phyloP scores from a whole-genome alignment of 2,329 filamentous ascomycete species.

The Cladosporium sp. region DNA sequence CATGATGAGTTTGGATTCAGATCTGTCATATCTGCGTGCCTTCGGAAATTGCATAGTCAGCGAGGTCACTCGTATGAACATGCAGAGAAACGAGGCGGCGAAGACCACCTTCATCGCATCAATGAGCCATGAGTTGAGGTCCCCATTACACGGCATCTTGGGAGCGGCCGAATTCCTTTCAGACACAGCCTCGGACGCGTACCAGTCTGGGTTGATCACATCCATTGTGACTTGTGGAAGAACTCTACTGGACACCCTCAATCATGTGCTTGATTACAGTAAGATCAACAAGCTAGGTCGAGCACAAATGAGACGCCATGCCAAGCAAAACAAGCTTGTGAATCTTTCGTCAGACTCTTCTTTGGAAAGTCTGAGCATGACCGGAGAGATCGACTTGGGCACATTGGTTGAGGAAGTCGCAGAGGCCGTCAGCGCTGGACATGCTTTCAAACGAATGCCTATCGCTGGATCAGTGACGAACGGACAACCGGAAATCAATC shows the following conservation, averaged over 20 bases:
- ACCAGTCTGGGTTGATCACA: constrained; percentile 41
- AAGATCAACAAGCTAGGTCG: constrained; percentile 39
- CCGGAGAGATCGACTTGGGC: constrained; percentile 39
- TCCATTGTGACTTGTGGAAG: constrained; percentile 46
- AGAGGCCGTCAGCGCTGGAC: constrained; percentile 51
- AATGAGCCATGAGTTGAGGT: constrained; percentile 48
- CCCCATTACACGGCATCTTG: constrained; percentile 41
- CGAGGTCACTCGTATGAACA: constrained; percentile 35
- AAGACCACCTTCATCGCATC: constrained; percentile 48
- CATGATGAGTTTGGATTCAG: constrained; percentile 34
- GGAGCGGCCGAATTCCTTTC: constrained; percentile 45
- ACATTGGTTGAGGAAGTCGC: constrained; percentile 49
- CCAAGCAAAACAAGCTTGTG: constrained; percentile 23
- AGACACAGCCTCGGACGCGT: constrained; percentile 38
- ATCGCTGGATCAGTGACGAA: constrained; percentile 14
- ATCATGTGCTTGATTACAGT: constrained; percentile 37
- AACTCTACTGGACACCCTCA: constrained; percentile 44
- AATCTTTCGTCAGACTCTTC: constrained; percentile 25
- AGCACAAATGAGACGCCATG: constrained; percentile 22
- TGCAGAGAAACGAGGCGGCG: constrained; percentile 38
- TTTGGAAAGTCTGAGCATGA: constrained; percentile 28
- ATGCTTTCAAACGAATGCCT: constrained; percentile 35
- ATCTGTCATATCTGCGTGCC: constrained; percentile 39
- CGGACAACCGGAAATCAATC: constrained; percentile 1
- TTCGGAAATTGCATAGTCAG: constrained; percentile 39